phyloP scores from a whole-genome alignment of 148 eudicot genomes.

The Cornus controversa region DNA sequence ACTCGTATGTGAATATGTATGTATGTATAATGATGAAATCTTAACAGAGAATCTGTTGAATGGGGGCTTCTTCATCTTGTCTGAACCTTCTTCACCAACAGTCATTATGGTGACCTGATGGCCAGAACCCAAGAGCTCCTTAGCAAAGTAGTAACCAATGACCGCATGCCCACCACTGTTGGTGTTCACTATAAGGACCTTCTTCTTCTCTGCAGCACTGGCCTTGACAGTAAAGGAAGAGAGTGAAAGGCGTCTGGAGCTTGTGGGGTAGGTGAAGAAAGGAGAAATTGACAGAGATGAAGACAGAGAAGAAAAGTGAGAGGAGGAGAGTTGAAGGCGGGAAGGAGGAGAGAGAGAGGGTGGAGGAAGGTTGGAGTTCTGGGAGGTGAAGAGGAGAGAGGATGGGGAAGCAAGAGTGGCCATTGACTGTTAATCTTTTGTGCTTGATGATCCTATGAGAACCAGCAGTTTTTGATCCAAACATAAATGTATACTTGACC shows the following conservation, averaged over 20 bases:
- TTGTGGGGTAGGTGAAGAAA: slow-evolving; percentile 11
- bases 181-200: slow-evolving; percentile 75
- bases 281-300: slow-evolving; percentile 31
- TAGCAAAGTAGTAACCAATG: slow-evolving; percentile 92
- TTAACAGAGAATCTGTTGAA: slow-evolving; percentile 79
- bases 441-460: neutral
- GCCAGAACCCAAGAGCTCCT: slow-evolving; percentile 75
- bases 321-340: slow-evolving; percentile 20
- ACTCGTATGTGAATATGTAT: neutral
- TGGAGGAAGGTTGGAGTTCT: slow-evolving; percentile 19
- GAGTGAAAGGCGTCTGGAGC: slow-evolving; percentile 17
- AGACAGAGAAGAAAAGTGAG: slow-evolving; percentile 29
- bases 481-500: neutral
- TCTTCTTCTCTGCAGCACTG: slow-evolving; percentile 55
- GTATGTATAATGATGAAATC: slow-evolving; percentile 1
- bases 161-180: slow-evolving; percentile 94
- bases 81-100: slow-evolving; percentile 85
- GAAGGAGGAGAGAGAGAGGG: slow-evolving; percentile 27
- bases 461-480: neutral
- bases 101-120: slow-evolving; percentile 84
- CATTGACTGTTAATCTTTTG: slow-evolving; percentile 59
- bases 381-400: slow-evolving; percentile 26
- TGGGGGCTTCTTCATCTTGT: slow-evolving; percentile 98
- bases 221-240: slow-evolving; percentile 36
- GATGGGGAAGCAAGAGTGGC: slow-evolving; percentile 63